Evolutionary conservation across 352 stramenopile species (phyloP), one percentile per base, ranked within the genome.

Genomic region (Hyaloperonospora arabidopsidis): DNA sequence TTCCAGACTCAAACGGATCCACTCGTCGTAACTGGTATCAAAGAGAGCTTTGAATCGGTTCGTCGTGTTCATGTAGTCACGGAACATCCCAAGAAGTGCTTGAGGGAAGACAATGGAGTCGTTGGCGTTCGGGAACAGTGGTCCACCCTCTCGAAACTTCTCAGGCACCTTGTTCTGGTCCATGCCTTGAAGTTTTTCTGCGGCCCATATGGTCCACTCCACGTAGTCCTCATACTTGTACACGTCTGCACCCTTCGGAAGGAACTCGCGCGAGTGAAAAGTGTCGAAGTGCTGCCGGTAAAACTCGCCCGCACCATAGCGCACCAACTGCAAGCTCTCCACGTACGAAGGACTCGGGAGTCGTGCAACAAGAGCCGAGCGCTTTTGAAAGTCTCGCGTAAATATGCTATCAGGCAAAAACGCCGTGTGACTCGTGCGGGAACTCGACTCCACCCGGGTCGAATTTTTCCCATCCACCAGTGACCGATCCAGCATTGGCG

Each of bases 271-370:
- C 36, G 79, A 86, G 59, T 89, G 74, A 48, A 93, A 91, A 34
- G 79, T 90, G 49, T 93, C 83, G 18, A 89, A 70, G 57, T 93
- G 83, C 68, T 87, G 68, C 6, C 81, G 79, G 63, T 91, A 93
- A 52, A 93, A 93, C 51, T 93, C 76, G 12, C 83, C 83, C 29
- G 79, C 78, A 7, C 50, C 76, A 39, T 93, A 93, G 0, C 79
- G 79, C 12, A 93, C 80, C 25, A 91, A 67, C 50, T 93, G 83
- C 50, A 93, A 59, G 0, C 74, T 72, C 52, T 90, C 83, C 4
- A 65, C 76, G 55, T 73, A 91, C 5, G 76, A 74, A 8, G 83
- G 63, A 46, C 79, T 89, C 13, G 83, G 76, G 17, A 93, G 70
- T 12, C 83, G 80, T 10, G 77, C 72, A 13, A 93, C 63, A 19